Evolutionary conservation across 768 basidiomycete genomes (phyloP).

Genomic region (Panellus pusillus): DNA sequence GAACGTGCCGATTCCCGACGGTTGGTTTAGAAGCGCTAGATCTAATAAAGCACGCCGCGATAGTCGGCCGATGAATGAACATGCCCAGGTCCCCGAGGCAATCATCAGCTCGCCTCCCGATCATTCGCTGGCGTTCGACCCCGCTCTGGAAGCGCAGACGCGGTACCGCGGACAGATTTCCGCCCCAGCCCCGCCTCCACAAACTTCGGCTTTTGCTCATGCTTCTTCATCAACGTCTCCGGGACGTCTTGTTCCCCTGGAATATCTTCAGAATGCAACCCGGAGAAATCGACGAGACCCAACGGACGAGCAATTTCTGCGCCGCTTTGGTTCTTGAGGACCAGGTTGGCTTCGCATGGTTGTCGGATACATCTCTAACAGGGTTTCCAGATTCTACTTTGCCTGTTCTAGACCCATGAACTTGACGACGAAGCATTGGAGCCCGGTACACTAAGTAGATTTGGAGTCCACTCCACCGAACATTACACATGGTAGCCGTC

Average conservation of each 20-base stretch:
- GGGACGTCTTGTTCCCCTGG: slow-evolving; percentile 40
- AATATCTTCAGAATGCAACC: slow-evolving; percentile 39
- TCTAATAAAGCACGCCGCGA: slow-evolving; percentile 61
- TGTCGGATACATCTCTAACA: not conserved
- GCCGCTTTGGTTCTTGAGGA: slow-evolving; percentile 35
- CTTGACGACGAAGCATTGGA: too few species aligned
- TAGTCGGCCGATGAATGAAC: slow-evolving; percentile 32
- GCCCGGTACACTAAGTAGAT: too few species aligned
- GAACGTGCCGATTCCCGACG: slow-evolving; percentile 68
- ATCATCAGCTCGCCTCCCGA: slow-evolving; percentile 14
- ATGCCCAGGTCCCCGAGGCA: slow-evolving; percentile 11
- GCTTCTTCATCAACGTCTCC: slow-evolving; percentile 9
- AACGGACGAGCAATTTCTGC: slow-evolving; percentile 46
- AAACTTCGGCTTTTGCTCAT: slow-evolving; percentile 11
- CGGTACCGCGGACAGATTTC: slow-evolving; percentile 22
- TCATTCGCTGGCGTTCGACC: slow-evolving; percentile 4
- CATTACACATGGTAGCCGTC: too few species aligned
- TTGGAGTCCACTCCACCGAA: too few species aligned
- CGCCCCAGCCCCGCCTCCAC: slow-evolving; percentile 17
- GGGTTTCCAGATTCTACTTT: not conserved
- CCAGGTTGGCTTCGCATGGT: not conserved
- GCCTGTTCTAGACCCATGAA: too few species aligned
- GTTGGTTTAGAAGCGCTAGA: slow-evolving; percentile 78
- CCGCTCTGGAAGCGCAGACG: slow-evolving; percentile 21
- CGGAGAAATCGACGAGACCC: slow-evolving; percentile 40